Base-by-base conservation (phyloP, 106 monocot species). In the Chionographis japonica region DNA sequence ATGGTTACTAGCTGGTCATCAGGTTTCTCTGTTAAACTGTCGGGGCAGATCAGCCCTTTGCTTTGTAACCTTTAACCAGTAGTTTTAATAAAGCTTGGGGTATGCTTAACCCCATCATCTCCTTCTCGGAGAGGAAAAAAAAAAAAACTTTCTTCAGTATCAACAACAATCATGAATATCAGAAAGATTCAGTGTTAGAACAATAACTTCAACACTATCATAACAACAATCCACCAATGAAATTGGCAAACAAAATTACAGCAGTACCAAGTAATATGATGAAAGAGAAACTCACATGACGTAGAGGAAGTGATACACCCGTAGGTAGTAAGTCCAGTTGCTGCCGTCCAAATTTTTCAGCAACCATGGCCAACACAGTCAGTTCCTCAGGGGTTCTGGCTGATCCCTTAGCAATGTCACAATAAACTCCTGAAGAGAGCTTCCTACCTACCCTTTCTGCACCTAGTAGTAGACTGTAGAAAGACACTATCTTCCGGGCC, bases 321-420 rank as follows among this genome's bases (percentile, higher is more conserved):
- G 84, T 60, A 72, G 95, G 95, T 10, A 97, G 86, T 61, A 92
- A 73, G 65, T 97, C 95, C 42, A 97, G 73, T 56, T 97, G 86
- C 37, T 84, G 83, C 12, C 86, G 88, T 65, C 92, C 88, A 86
- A 97, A 97, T 61, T 74, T 74, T 79, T 97, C 95, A 79, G 75
- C 86, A 50, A 97, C 92, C 95, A 97, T 97, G 56, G 95, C 84
- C 65, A 97, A 83, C 19, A 97, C 82, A 53, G 86, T 92, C 14
- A 66, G 60, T 65, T 97, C 95, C 73, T 97, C 95, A 37, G 51
- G 49, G 38, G 76, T 89, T 61, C 72, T 78, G 54, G 86, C 71
- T 43, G 92, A 77, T 78, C 95, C 95, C 43, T 68, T 78, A 40
- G 84, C 81, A 76, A 88, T 77, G 9, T 85, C 69, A 89, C 77